Conservation (phyloP, 305 asterid genomes). For the Fraxinus nigra region DNA sequence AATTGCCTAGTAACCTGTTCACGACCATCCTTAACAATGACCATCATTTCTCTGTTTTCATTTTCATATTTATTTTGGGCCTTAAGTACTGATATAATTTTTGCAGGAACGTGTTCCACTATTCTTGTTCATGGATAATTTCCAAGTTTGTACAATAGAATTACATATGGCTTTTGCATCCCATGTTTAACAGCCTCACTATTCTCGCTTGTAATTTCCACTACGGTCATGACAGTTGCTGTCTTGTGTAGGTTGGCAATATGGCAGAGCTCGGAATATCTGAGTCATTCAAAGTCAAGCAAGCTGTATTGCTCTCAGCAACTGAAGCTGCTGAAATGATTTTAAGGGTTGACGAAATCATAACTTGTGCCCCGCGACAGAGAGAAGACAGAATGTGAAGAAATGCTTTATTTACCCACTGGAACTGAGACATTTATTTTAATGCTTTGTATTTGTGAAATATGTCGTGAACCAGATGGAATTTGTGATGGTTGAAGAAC, state of each 20-base stretch:
- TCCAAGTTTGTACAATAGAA: too few relatives aligned
- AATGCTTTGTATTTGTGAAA: not conserved
- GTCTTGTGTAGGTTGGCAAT: constrained; percentile 61
- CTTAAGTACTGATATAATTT: not conserved
- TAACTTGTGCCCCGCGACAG: constrained; percentile 80
- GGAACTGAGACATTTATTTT: constrained; percentile 9
- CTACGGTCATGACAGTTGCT: not conserved
- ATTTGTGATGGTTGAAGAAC: not conserved
- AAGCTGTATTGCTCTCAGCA: constrained; percentile 81
- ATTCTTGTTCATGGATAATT: too few relatives aligned
- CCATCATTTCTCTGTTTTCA: not conserved
- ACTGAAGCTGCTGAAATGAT: constrained; percentile 92
- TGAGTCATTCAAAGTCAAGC: constrained; percentile 90
- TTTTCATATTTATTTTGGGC: not conserved
- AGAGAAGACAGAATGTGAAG: constrained; percentile 66
- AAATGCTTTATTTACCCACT: not conserved
- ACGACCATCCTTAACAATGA: not conserved
- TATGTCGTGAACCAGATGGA: not conserved
- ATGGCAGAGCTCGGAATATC: constrained; percentile 75
- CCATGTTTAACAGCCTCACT: not conserved
- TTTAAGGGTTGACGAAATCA: constrained; percentile 78
- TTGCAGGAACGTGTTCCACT: too few relatives aligned
- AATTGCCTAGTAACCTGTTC: not conserved
- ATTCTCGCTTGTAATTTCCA: not conserved
- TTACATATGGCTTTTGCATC: too few relatives aligned